Conservation (phyloP, 176 grass and related monocot species). For the Echinochloa phyllopogon region DNA sequence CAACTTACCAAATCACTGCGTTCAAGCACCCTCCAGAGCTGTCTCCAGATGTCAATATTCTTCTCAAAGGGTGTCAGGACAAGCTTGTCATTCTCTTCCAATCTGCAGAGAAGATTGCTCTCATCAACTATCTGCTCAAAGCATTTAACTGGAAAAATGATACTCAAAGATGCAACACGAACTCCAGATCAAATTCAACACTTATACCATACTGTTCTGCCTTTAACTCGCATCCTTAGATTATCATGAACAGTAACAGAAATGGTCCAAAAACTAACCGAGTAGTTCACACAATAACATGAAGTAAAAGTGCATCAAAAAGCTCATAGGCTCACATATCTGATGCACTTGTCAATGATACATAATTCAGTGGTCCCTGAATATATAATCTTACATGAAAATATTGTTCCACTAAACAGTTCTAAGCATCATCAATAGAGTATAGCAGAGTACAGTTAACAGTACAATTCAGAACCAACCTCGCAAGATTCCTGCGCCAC, state of each 20-base stretch:
- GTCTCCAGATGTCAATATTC: constrained; percentile 98
- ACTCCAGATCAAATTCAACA: neutral
- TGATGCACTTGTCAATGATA: neutral
- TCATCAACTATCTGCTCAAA: neutral
- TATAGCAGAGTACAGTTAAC: neutral
- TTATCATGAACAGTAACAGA: neutral
- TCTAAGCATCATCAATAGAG: neutral
- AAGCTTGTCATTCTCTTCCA: constrained; percentile 93
- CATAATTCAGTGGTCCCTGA: neutral
- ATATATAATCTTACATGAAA: constrained; percentile 2
- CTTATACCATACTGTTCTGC: neutral
- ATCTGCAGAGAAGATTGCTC: constrained; percentile 48
- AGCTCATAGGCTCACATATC: neutral
- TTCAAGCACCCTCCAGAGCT: constrained; percentile 96
- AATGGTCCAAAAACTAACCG: neutral
- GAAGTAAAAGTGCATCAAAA: neutral
- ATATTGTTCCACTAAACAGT: neutral
- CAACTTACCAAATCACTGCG: constrained; percentile 84
- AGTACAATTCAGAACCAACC: constrained; percentile 42
- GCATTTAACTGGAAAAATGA: neutral
- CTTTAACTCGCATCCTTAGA: neutral
- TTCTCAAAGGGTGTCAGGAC: constrained; percentile 95
- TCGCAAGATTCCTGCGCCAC: constrained; percentile 88
- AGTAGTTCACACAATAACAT: neutral
- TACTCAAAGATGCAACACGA: neutral